Percentiles rank a stretch among this genome's conserved stretches.
These are phyloP conservation scores for Ceratobasidium sp. DNA, from an alignment of 1,284 basidiomycete species.

Conservation along the genomic window DNA sequence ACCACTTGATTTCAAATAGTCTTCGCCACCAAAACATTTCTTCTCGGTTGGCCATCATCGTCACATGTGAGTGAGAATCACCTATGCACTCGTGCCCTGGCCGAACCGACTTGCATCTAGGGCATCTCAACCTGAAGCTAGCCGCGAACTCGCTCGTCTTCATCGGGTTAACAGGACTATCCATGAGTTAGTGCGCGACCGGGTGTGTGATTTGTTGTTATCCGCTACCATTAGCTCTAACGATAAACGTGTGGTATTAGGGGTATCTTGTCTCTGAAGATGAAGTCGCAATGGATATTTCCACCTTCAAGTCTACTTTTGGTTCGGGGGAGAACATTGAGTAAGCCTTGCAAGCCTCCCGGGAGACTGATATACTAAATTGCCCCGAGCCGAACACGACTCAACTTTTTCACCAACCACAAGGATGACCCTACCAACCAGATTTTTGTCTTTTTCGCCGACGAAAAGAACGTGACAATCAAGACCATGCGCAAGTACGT, in stretches of 20 bases:
- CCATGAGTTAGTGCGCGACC: slow-evolving; percentile 94
- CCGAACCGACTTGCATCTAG: background rate
- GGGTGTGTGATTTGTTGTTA: slow-evolving; percentile 60
- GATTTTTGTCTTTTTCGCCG: slow-evolving; percentile 94
- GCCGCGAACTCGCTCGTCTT: slow-evolving; percentile 62
- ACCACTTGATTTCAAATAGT: background rate
- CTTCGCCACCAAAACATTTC: background rate
- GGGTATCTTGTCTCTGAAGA: slow-evolving; percentile 90
- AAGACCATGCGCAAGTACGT: slow-evolving; percentile 95
- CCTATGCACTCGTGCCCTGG: background rate
- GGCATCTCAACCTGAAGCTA: slow-evolving; percentile 41
- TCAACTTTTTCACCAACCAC: slow-evolving; percentile 87
- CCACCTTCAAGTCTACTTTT: slow-evolving; percentile 72
- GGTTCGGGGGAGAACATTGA: slow-evolving; percentile 70
- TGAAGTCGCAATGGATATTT: slow-evolving; percentile 85
- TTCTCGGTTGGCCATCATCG: slow-evolving; percentile 6
- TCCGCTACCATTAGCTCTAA: background rate
- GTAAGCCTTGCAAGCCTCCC: slow-evolving; percentile 53
- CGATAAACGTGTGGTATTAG: slow-evolving; percentile 53
- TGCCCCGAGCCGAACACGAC: slow-evolving; percentile 74
- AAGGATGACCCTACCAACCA: slow-evolving; percentile 73
- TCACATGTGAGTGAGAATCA: background rate
- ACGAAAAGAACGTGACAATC: slow-evolving; percentile 90
- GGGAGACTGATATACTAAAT: slow-evolving; percentile 1
- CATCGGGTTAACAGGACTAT: slow-evolving; percentile 98